These are phyloP conservation scores for Hypoxylon sp. DNA, from an alignment of 2,329 filamentous ascomycete genomes.

Conservation along the genomic window DNA sequence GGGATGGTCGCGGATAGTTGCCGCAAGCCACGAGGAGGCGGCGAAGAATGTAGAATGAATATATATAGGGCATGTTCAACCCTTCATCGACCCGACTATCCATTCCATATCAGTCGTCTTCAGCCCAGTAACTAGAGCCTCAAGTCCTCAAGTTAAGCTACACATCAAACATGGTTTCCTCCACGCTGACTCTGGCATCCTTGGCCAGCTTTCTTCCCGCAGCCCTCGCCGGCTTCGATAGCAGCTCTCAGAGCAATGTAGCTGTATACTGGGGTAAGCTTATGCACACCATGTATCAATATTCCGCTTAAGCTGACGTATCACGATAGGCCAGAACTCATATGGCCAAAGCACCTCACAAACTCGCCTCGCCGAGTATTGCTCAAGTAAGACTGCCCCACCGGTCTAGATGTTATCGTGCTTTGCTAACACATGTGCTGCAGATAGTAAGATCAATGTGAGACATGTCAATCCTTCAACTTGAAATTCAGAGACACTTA, in stretches of 20 bases:
- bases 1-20: conserved; percentile 23
- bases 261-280: conserved; percentile 76
- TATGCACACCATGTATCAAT: not conserved
- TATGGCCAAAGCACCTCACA: conserved; percentile 65
- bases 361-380: conserved; percentile 71
- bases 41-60: conserved; percentile 30
- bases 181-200: conserved; percentile 45
- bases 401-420: not conserved
- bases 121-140: conserved; percentile 39
- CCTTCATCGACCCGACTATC: conserved; percentile 31
- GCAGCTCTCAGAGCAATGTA: conserved; percentile 67
- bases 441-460: conserved; percentile 65
- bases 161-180: conserved; percentile 48
- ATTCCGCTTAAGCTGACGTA: conserved; percentile 31
- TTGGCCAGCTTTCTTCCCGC: conserved; percentile 52
- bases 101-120: conserved; percentile 39
- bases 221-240: conserved; percentile 61
- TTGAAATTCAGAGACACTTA: conserved; percentile 22
- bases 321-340: conserved; percentile 71
- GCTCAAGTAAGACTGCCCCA: conserved; percentile 63
- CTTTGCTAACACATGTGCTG: conserved; percentile 38
- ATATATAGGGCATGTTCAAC: conserved; percentile 34
- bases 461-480: conserved; percentile 36
- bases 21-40: conserved; percentile 21
- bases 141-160: conserved; percentile 38